phyloP scores from a whole-genome alignment of 345 rosid species.

The Kernera saxatilis region DNA sequence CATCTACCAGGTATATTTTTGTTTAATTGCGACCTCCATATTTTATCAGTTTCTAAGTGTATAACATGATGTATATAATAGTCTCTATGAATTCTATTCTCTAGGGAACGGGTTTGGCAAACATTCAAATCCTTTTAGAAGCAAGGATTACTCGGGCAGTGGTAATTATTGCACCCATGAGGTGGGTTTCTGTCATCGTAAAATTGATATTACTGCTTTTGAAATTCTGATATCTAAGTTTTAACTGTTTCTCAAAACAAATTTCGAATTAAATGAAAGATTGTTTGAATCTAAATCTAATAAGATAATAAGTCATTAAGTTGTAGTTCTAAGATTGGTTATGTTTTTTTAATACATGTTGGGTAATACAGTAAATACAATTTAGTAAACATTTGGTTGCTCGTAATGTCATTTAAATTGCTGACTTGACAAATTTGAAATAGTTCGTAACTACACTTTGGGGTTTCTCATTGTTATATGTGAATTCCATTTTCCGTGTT shows the following conservation, averaged over 20 bases:
- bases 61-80: not conserved
- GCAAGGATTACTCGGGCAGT: slow-evolving; percentile 7
- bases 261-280: not conserved
- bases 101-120: slow-evolving; percentile 33
- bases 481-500: not conserved
- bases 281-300: not conserved
- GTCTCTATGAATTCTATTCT: slow-evolving; percentile 9
- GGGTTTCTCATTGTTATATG: not conserved
- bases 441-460: not conserved
- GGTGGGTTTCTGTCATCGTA: slow-evolving; percentile 34
- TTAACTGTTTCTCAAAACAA: not conserved
- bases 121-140: slow-evolving; percentile 16
- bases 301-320: not conserved
- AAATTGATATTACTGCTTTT: not conserved
- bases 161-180: slow-evolving; percentile 15
- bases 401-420: not conserved
- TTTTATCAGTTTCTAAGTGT: slow-evolving; percentile 2
- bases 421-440: not conserved
- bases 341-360: not conserved
- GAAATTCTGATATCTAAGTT: not conserved
- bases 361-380: not conserved
- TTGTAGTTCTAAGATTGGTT: not conserved
- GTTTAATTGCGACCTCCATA: not conserved
- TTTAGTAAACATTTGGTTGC: not conserved
- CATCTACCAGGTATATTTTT: slow-evolving; percentile 30